These are phyloP conservation scores for Clavariopsis aquatica DNA, from an alignment of 495 filamentous ascomycete genomes.

Conservation along the genomic window DNA sequence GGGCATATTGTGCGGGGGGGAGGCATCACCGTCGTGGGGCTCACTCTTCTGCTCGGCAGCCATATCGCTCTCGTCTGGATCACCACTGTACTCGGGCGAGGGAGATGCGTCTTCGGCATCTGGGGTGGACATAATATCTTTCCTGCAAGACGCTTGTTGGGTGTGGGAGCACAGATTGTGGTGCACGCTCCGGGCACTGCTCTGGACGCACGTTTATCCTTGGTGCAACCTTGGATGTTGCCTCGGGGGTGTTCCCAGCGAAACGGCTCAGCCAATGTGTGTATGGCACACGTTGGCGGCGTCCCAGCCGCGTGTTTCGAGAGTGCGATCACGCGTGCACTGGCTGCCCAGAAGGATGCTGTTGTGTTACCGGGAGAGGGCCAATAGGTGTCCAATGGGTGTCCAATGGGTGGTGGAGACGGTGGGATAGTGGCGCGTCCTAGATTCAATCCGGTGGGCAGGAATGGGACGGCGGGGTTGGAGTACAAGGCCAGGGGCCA, in stretches of 20 bases:
- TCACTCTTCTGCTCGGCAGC: constrained; percentile 57
- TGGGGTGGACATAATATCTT: constrained; percentile 54
- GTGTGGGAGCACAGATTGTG: constrained; percentile 25
- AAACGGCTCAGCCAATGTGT: constrained; percentile 31
- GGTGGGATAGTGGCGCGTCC: constrained; percentile 21
- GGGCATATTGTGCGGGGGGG: constrained; percentile 48
- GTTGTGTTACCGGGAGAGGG: constrained; percentile 32
- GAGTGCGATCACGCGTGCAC: constrained; percentile 39
- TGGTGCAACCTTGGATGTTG: constrained; percentile 39
- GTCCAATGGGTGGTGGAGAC: constrained; percentile 22
- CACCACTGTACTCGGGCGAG: constrained; percentile 51
- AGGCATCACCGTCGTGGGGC: constrained; percentile 57
- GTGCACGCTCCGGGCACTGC: constrained; percentile 26
- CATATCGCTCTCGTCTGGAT: constrained; percentile 55
- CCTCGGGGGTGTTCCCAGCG: constrained; percentile 25
- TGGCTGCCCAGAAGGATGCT: constrained; percentile 36
- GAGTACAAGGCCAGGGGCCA: constrained; percentile 36
- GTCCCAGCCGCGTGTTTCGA: constrained; percentile 40
- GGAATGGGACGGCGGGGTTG: constrained; percentile 39
- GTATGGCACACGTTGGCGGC: constrained; percentile 17
- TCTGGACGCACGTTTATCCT: constrained; percentile 43
- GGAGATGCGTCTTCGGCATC: constrained; percentile 54
- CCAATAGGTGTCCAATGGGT: too few relatives aligned
- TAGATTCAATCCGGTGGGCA: constrained; percentile 35
- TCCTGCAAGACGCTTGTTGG: constrained; percentile 26